phyloP scores from a whole-genome alignment of 2,329 filamentous ascomycete genomes.

The Escovopsis weberi region DNA sequence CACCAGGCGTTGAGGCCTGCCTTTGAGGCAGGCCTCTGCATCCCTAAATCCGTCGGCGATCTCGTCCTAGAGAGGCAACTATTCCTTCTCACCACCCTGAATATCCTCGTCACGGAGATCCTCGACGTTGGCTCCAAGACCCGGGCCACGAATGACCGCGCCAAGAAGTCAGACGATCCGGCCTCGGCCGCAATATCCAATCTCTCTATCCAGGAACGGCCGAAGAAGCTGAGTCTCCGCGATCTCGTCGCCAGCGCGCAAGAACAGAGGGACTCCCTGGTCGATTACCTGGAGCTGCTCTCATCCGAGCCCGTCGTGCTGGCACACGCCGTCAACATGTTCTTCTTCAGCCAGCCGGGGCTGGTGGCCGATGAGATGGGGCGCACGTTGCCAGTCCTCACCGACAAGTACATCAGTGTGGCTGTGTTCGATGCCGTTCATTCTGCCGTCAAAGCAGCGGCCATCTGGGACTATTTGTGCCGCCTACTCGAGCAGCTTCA shows the following conservation, averaged over 20 bases:
- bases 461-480: constrained; percentile 26
- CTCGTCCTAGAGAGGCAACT: constrained; percentile 26
- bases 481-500: constrained; percentile 21
- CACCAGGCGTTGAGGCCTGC: constrained; percentile 9
- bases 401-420: constrained; percentile 26
- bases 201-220: constrained; percentile 14
- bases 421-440: constrained; percentile 28
- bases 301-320: constrained; percentile 19
- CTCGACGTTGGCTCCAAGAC: constrained; percentile 22
- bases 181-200: constrained; percentile 17
- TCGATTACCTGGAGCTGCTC: constrained; percentile 22
- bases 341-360: constrained; percentile 26
- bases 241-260: constrained; percentile 16
- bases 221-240: constrained; percentile 16
- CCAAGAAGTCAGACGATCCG: constrained; percentile 17
- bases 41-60: constrained; percentile 17
- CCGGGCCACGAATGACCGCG: constrained; percentile 8
- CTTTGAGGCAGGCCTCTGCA: constrained; percentile 10
- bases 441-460: constrained; percentile 17
- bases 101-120: constrained; percentile 28
- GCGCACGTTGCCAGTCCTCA: constrained; percentile 19
- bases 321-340: constrained; percentile 18
- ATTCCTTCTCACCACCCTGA: constrained; percentile 22
- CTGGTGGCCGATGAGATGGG: constrained; percentile 31
- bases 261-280: constrained; percentile 19